These are phyloP conservation scores for Tricholoma sp. DNA, from an alignment of 768 basidiomycete genomes.

Conservation along the genomic window DNA sequence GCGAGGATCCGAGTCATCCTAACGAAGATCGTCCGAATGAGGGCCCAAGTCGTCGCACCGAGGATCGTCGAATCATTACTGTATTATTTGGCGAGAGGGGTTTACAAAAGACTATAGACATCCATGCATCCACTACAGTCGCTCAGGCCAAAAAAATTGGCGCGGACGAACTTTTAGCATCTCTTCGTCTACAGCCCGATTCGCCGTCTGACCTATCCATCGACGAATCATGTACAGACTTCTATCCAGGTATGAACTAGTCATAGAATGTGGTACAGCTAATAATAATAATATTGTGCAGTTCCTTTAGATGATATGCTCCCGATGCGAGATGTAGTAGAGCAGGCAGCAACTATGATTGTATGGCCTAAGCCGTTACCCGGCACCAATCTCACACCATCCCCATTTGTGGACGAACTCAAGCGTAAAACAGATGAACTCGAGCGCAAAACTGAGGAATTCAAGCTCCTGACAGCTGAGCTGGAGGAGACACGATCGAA, in stretches of 20 bases:
- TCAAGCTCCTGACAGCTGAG: not conserved
- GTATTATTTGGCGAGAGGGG: not conserved
- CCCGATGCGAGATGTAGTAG: not conserved
- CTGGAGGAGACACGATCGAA: not conserved
- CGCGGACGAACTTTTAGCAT: not conserved
- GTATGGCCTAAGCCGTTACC: not conserved
- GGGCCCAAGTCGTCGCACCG: no score
- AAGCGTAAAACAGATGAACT: no score
- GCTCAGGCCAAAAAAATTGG: not conserved
- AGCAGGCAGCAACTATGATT: not conserved
- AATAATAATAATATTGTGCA: no score
- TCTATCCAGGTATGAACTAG: not conserved
- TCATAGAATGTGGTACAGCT: no score
- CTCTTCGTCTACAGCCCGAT: not conserved
- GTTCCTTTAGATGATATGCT: not conserved
- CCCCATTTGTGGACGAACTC: not conserved
- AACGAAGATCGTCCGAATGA: not conserved
- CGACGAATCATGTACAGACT: not conserved
- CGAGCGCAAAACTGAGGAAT: no score
- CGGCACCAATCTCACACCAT: not conserved
- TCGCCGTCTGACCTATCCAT: not conserved
- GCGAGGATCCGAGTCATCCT: not conserved
- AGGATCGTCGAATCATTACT: not conserved
- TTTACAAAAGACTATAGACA: not conserved
- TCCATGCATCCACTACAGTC: not conserved